Evolutionary conservation across 2,329 filamentous ascomycete species (phyloP).

Genomic region (Ascochyta fabae): DNA sequence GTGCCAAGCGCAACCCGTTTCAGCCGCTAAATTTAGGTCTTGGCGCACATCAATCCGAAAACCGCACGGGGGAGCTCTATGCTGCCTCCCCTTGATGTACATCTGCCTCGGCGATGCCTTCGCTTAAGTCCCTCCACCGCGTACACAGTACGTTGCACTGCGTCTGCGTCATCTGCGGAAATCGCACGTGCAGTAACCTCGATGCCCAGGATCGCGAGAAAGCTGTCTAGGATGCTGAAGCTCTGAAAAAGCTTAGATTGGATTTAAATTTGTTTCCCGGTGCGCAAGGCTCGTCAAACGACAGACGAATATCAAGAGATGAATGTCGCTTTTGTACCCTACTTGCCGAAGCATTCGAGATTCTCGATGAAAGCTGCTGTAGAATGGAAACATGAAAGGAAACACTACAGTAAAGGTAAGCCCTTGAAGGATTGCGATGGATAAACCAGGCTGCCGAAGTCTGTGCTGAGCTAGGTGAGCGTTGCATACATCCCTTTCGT

Average conservation of each 20-base stretch:
- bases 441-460: constrained; percentile 35
- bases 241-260: constrained; percentile 22
- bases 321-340: constrained; percentile 41
- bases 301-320: constrained; percentile 20
- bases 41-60: too few relatives aligned
- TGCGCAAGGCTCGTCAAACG: constrained; percentile 21
- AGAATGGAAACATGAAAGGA: constrained; percentile 35
- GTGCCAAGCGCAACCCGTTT: too few relatives aligned
- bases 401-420: constrained; percentile 36
- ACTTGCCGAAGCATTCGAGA: constrained; percentile 36
- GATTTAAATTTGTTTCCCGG: too few relatives aligned
- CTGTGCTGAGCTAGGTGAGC: constrained; percentile 39
- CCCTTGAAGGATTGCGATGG: constrained; percentile 32
- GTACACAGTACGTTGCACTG: constrained; percentile 12
- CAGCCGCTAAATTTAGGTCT: too few relatives aligned
- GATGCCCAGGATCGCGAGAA: constrained; percentile 34
- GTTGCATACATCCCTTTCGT: not conserved
- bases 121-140: constrained; percentile 32
- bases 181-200: constrained; percentile 39
- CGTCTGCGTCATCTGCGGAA: constrained; percentile 23
- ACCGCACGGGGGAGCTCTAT: too few relatives aligned
- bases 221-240: constrained; percentile 29
- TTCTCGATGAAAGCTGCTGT: constrained; percentile 24
- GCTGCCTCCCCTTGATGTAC: too few relatives aligned
- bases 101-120: constrained; percentile 27